A percentile compares a stretch with the other conserved stretches of the same genome.
Conservation (phyloP, 345 rosid species). For the Aethionema arabicum region DNA sequence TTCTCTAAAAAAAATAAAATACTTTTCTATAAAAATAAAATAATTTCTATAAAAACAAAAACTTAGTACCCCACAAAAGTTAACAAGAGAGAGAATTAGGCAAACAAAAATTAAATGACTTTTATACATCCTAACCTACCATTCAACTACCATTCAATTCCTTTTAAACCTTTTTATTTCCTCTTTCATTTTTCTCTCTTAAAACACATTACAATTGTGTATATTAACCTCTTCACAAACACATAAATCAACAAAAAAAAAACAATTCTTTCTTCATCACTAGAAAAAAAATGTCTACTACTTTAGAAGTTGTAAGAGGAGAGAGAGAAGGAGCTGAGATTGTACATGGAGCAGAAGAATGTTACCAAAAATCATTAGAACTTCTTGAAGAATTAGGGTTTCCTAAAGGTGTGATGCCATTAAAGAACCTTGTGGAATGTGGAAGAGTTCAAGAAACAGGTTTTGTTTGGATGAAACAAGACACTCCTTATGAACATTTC, state of each 20-base stretch:
- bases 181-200: background rate
- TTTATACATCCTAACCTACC: slow-evolving; percentile 19
- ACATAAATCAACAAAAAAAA: background rate
- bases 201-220: no score
- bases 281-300: slow-evolving; percentile 40
- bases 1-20: no score
- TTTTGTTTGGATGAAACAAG: slow-evolving; percentile 89
- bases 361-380: slow-evolving; percentile 59
- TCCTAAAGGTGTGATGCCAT: slow-evolving; percentile 83
- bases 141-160: slow-evolving; percentile 29
- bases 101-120: slow-evolving; percentile 32
- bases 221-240: background rate
- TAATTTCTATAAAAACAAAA: slow-evolving; percentile 1
- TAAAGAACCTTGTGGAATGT: slow-evolving; percentile 81
- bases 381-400: slow-evolving; percentile 84
- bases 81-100: slow-evolving; percentile 29
- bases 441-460: slow-evolving; percentile 80
- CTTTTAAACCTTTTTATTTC: background rate
- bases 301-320: slow-evolving; percentile 28
- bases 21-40: no score
- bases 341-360: slow-evolving; percentile 67
- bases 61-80: slow-evolving; percentile 20
- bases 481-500: slow-evolving; percentile 75
- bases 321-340: slow-evolving; percentile 73
- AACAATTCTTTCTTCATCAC: background rate